Conservation (phyloP, 2,329 filamentous ascomycete species). For the Ceratocystis alfenasii region DNA sequence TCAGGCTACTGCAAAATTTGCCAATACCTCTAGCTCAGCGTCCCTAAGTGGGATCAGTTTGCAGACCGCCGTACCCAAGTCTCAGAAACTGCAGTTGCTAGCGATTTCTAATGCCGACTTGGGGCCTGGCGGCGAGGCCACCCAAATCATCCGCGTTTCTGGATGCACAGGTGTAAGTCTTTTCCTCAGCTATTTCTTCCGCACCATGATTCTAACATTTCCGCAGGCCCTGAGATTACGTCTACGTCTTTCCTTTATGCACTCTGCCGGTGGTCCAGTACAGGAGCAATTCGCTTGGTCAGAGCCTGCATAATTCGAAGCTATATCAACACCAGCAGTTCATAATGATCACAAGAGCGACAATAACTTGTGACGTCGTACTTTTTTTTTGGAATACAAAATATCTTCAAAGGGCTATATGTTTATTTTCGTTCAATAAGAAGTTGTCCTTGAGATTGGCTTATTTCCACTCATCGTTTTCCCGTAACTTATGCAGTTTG, state of each 20-base stretch:
- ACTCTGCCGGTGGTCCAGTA: slow-evolving; percentile 56
- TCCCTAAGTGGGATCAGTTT: slow-evolving; percentile 64
- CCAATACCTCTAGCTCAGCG: slow-evolving; percentile 56
- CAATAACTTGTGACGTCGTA: background rate
- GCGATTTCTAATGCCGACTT: slow-evolving; percentile 75
- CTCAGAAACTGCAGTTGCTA: slow-evolving; percentile 83
- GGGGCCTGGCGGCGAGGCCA: slow-evolving; percentile 66
- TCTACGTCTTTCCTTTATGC: slow-evolving; percentile 69
- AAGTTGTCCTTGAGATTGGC: background rate
- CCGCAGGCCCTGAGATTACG: slow-evolving; percentile 68
- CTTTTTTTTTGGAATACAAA: background rate
- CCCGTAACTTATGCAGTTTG: background rate
- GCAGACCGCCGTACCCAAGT: slow-evolving; percentile 92
- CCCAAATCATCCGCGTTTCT: slow-evolving; percentile 78
- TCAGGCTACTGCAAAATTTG: slow-evolving; percentile 74
- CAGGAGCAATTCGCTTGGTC: slow-evolving; percentile 96
- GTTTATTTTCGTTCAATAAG: background rate
- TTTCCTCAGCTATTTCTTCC: background rate
- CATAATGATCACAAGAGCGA: background rate
- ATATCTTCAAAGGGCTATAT: background rate
- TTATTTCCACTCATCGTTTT: background rate
- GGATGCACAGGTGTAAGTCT: slow-evolving; percentile 77
- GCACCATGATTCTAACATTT: slow-evolving; percentile 20
- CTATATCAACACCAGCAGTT: background rate
- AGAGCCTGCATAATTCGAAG: slow-evolving; percentile 46